phyloP scores from a whole-genome alignment of 2,329 filamentous ascomycete species.

The Pseudogymnoascus sp. region DNA sequence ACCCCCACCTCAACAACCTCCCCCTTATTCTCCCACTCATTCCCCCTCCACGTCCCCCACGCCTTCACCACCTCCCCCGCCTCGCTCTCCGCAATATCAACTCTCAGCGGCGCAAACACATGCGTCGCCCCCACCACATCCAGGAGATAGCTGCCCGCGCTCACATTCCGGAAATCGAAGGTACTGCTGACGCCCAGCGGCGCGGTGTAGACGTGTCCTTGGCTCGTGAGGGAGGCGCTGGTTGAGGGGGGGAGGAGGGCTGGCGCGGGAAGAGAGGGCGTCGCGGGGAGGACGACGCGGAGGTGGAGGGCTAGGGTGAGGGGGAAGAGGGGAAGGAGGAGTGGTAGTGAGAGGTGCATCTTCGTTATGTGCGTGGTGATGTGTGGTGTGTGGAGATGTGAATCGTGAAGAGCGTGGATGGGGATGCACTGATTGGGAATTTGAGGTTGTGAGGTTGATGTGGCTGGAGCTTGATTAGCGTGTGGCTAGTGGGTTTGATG shows the following conservation, averaged over 20 bases:
- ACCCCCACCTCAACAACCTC: slow-evolving; percentile 44
- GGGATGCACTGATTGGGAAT: slow-evolving; percentile 11
- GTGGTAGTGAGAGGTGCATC: slow-evolving; percentile 32
- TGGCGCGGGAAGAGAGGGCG: slow-evolving; percentile 25
- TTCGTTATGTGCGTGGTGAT: slow-evolving; percentile 13
- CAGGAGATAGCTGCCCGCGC: slow-evolving; percentile 67
- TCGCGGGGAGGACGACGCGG: slow-evolving; percentile 21
- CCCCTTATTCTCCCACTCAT: slow-evolving; percentile 83
- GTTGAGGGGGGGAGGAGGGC: slow-evolving; percentile 47
- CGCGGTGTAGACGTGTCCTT: slow-evolving; percentile 42
- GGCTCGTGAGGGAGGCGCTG: slow-evolving; percentile 57
- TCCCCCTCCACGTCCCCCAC: slow-evolving; percentile 82
- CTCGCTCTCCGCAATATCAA: slow-evolving; percentile 52
- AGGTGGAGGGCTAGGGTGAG: slow-evolving; percentile 28
- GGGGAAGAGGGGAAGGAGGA: slow-evolving; percentile 31
- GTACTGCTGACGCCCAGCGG: slow-evolving; percentile 60
- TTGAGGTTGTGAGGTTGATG: slow-evolving; percentile 1
- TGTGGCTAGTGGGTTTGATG: not conserved
- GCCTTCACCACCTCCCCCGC: slow-evolving; percentile 44
- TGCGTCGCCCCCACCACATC: slow-evolving; percentile 70
- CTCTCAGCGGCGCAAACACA: slow-evolving; percentile 68
- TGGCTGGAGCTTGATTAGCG: slow-evolving; percentile 4
- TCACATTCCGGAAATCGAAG: slow-evolving; percentile 69
- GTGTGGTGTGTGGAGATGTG: slow-evolving; percentile 13
- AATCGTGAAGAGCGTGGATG: slow-evolving; percentile 11